Conservation (phyloP, 108 stramenopile species). For the Nannochloropsis oceanica region DNA sequence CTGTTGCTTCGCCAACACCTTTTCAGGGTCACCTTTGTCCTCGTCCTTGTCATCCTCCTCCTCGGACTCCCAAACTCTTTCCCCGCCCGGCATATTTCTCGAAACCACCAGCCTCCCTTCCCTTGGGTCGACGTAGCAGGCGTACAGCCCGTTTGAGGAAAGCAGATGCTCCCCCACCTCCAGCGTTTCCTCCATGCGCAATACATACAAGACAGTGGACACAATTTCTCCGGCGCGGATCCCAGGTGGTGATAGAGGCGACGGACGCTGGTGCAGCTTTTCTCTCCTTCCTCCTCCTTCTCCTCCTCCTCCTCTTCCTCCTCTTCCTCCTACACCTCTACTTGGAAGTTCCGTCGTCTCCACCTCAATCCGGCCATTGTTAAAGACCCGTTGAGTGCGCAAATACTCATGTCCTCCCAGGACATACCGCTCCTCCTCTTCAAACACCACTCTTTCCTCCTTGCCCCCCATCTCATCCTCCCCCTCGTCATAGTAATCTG, state of each 20-base stretch:
- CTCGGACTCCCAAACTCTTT: neutral
- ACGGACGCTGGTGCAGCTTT: neutral
- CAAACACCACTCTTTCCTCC: neutral
- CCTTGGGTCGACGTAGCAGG: neutral
- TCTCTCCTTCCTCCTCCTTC: neutral
- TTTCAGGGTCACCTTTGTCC: neutral
- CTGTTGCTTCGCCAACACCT: neutral
- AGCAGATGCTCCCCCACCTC: neutral
- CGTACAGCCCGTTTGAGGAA: neutral
- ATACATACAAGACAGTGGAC: neutral
- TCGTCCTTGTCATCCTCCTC: neutral
- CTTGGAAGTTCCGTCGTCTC: neutral
- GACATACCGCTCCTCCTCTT: neutral
- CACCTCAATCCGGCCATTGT: neutral
- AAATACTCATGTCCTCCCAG: neutral
- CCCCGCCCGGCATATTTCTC: neutral
- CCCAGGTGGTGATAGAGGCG: neutral
- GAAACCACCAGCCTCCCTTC: neutral
- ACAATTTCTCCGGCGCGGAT: neutral
- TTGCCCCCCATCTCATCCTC: neutral
- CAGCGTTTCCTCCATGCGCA: neutral
- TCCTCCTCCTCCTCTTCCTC: neutral
- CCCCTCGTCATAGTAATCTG: neutral
- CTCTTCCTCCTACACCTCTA: neutral
- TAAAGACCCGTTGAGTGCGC: neutral